Evolutionary conservation across 2,329 filamentous ascomycete species (phyloP), one percentile per base, ranked within the genome.

Genomic region (Hymenoscyphus scutula): DNA sequence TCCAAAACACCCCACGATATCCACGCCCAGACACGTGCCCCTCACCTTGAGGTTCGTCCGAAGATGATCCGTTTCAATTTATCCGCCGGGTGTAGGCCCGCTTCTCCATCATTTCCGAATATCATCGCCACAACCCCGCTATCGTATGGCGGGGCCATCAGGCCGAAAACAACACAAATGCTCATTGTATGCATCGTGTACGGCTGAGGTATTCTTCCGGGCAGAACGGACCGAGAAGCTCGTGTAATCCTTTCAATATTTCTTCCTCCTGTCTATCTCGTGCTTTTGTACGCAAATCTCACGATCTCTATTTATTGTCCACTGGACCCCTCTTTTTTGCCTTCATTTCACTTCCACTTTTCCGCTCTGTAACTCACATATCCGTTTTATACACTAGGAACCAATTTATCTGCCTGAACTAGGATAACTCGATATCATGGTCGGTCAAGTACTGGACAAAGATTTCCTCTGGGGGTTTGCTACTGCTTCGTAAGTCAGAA

Each of bases 391-490:
- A 48, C 10, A 8, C 19, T 48, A 10, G 10, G 25, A 25, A 5
- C 7, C 17, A 19, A 37, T 53, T 30, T 29, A 41, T 13, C 38
- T 54, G 1, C 2, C 5, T 4, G 37, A 45, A 11, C 23, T 38
- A 53, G 27, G 25, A 60, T 45, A 55, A 51, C 6, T 27, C n/a
- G 45, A n/a, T 37, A 51, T 48, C 70, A 85, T 85, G 81, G 80
- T 81, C 13, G 65, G 71, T 66, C 69, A 72, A 64, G 73, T 74
- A 72, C 80, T 91, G 61, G 87, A 87, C 45, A 81, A 82, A 61
- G 88, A 91, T 75, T 92, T 93, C 76, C 77, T 86, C 64, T 92
- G 89, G 89, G 90, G 90, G 60, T 92, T 91, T 76, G 90, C 90
- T 71, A 93, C 90, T 45, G 90, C 90, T 65, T 82, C 86, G 87